These are phyloP conservation scores for Penicillium desertorum DNA, from an alignment of 495 filamentous ascomycete genomes.

Conservation along the genomic window DNA sequence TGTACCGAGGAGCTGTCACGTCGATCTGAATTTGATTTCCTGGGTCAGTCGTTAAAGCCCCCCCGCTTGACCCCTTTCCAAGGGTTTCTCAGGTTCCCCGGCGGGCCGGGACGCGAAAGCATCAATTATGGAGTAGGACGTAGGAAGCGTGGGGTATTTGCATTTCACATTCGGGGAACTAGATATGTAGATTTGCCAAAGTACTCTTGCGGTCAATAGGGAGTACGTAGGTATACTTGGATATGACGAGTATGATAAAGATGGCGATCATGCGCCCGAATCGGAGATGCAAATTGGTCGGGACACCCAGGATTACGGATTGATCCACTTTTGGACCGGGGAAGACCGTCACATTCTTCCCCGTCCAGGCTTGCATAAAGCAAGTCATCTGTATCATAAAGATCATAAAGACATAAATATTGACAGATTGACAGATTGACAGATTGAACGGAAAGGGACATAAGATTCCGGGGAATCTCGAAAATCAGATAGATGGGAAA, in stretches of 20 bases:
- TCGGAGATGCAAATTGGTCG: conserved; percentile 1
- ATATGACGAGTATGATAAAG: conserved; percentile 1
- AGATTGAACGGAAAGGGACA: neutral
- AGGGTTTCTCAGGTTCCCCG: conserved; percentile 15
- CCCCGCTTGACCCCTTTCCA: neutral
- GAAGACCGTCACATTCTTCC: conserved; percentile 9
- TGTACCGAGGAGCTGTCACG: conserved; percentile 3
- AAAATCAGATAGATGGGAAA: conserved; percentile 6
- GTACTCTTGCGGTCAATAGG: neutral
- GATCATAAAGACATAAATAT: neutral
- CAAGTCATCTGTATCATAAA: conserved; percentile 12
- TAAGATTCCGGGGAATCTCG: neutral
- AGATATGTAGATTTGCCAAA: neutral
- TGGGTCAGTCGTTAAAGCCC: neutral
- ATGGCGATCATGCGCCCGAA: conserved; percentile 2
- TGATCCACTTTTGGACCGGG: conserved; percentile 21
- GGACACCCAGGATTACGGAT: conserved; percentile 16
- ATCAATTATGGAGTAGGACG: conserved; percentile 10
- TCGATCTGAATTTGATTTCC: conserved; percentile 8
- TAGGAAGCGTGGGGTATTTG: conserved; percentile 9
- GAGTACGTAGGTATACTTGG: neutral
- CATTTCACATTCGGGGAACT: neutral
- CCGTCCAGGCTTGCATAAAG: conserved; percentile 9
- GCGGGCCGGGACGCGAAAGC: conserved; percentile 16
- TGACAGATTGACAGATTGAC: neutral